Evolutionary conservation across 768 basidiomycete genomes (phyloP), one percentile per base, ranked within the genome.

Genomic region (Mycena capillaripes): DNA sequence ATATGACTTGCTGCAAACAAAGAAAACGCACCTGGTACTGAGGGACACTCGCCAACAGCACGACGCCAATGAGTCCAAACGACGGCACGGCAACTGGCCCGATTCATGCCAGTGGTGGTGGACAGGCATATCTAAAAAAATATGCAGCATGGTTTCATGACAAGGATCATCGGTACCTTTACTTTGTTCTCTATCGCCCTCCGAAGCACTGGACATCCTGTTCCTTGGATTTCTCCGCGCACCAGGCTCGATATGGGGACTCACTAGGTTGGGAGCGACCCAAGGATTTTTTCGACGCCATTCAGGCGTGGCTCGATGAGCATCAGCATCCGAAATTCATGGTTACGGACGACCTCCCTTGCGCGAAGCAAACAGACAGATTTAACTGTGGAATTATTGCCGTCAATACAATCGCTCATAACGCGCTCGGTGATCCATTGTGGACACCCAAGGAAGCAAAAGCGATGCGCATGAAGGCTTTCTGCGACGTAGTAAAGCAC

Each of bases 331-430:
- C 38, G 4, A 8, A 68, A 1, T 55, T 72, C 32, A 17, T 12
- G 1, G 42, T 72, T 3, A 67, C 59, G 0, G 57, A 61, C n/a
- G 66, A 70, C 59, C 55, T 78, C n/a, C 17, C 29, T 2, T 63
- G 62, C 32, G 65, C 48, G 1, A 17, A 25, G 2, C 77, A 78
- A n/a, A n/a, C n/a, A n/a, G n/a, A n/a, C n/a, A n/a, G n/a, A n/a
- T n/a, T n/a, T n/a, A n/a, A n/a, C n/a, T 78, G 77, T 50, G 55
- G 52, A 8, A 65, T 78, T 11, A 74, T 66, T 55, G 69, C 70
- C 14, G 55, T 69, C 11, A 78, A 78, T 55, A 48, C 75, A 5
- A 30, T 75, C 3, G 68, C 71, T 7, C 70, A 76, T 40, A 40
- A 48, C 19, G 46, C 29, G 0, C 63, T 75, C 19, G 66, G 67